Percentiles rank a stretch among this genome's conserved stretches.
Conservation (phyloP, 352 stramenopile genomes). For the Phytophthora podocarpi region DNA sequence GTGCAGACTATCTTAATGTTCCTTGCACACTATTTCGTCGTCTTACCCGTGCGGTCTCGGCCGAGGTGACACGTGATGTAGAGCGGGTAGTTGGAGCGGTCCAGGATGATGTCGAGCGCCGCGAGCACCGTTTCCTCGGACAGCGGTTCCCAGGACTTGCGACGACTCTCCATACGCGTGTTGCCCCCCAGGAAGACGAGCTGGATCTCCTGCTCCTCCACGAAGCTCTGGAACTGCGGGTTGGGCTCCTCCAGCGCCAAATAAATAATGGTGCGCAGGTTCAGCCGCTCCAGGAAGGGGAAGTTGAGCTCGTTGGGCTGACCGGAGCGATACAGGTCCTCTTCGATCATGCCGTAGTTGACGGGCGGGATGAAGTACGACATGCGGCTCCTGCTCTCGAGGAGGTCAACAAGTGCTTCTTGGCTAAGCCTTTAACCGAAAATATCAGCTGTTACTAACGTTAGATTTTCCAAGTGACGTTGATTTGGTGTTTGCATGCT, state of each 20-base stretch:
- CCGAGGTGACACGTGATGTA: constrained; percentile 92
- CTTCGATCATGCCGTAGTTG: constrained; percentile 94
- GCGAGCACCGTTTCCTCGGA: constrained; percentile 91
- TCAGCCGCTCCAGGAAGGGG: constrained; percentile 90
- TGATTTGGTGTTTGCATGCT: constrained; percentile 17
- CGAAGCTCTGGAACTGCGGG: constrained; percentile 89
- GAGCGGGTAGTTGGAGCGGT: constrained; percentile 90
- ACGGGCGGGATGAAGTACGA: constrained; percentile 93
- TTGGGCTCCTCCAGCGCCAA: constrained; percentile 90
- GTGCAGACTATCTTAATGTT: neutral
- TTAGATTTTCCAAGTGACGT: no score
- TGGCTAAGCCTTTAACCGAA: no score
- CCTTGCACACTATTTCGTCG: neutral
- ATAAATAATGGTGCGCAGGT: constrained; percentile 92
- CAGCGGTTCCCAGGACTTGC: constrained; percentile 87
- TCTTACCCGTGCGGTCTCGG: constrained; percentile 85
- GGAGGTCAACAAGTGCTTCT: no score
- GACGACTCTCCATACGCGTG: constrained; percentile 87
- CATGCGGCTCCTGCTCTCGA: no score
- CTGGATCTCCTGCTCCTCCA: constrained; percentile 92
- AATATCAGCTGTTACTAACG: no score
- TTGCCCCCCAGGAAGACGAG: constrained; percentile 88
- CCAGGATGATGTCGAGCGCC: constrained; percentile 89
- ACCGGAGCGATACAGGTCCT: constrained; percentile 91
- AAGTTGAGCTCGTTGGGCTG: constrained; percentile 94